These are phyloP conservation scores for Corymbia calophylla DNA, from an alignment of 441 rosid species.

Conservation along the genomic window DNA sequence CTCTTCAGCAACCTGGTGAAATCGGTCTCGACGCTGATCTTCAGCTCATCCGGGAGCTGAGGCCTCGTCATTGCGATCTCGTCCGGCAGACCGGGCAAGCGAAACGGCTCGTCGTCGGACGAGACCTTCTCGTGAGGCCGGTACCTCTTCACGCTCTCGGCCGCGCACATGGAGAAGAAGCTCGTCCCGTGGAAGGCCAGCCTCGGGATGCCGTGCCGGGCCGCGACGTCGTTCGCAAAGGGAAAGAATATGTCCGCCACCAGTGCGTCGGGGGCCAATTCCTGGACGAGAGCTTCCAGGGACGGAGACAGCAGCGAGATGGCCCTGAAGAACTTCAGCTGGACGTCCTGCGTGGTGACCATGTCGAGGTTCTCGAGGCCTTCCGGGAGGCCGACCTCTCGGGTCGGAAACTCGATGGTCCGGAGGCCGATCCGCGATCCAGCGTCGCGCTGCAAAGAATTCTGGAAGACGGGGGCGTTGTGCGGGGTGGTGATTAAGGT, in stretches of 20 bases:
- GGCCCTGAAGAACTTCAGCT: background rate
- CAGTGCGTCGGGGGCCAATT: background rate
- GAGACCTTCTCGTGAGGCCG: background rate
- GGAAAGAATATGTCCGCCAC: slow-evolving; percentile 11
- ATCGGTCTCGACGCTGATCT: background rate
- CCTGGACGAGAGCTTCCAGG: background rate
- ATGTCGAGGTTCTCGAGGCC: slow-evolving; percentile 6
- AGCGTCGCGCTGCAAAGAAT: background rate
- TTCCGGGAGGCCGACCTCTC: slow-evolving; percentile 15
- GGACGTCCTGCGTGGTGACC: slow-evolving; percentile 1
- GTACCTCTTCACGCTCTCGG: background rate
- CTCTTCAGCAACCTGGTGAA: background rate
- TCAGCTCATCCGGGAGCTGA: background rate
- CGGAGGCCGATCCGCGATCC: slow-evolving; percentile 6
- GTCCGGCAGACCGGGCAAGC: slow-evolving; percentile 9
- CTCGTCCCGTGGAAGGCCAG: slow-evolving; percentile 8
- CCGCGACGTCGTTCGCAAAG: slow-evolving; percentile 8
- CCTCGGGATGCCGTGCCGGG: slow-evolving; percentile 11
- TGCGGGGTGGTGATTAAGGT: slow-evolving; percentile 28
- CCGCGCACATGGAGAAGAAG: background rate
- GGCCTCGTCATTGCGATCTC: slow-evolving; percentile 1
- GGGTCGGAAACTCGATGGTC: slow-evolving; percentile 3
- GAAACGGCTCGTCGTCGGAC: slow-evolving; percentile 1
- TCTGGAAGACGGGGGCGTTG: slow-evolving; percentile 5
- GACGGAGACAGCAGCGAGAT: slow-evolving; percentile 9